Percentiles rank a stretch among this genome's conserved stretches.
Evolutionary conservation across 495 filamentous ascomycete species (phyloP).

Genomic region (Trichoderma asperelloides): DNA sequence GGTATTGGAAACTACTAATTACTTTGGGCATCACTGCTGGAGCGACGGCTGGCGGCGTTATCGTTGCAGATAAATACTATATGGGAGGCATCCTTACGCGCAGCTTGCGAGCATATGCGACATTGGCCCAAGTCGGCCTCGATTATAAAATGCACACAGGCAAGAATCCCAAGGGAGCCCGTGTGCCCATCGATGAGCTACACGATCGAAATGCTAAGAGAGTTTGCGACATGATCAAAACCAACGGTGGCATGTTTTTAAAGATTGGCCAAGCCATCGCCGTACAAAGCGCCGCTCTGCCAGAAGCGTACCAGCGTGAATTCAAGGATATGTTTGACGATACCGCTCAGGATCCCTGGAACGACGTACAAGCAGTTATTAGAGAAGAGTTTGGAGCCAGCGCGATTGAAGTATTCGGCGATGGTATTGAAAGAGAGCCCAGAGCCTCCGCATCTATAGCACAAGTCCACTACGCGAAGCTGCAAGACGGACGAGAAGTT

Average conservation of each 20-base stretch:
- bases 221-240: constrained; percentile 64
- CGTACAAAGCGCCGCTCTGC: constrained; percentile 90
- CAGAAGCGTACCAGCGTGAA: constrained; percentile 89
- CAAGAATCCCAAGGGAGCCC: constrained; percentile 55
- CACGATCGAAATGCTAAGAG: constrained; percentile 77
- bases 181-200: constrained; percentile 54
- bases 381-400: constrained; percentile 77
- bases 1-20: neutral
- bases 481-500: constrained; percentile 78
- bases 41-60: neutral
- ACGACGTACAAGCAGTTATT: constrained; percentile 75
- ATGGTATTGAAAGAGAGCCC: constrained; percentile 77
- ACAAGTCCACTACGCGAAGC: constrained; percentile 88
- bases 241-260: constrained; percentile 88
- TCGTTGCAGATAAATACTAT: neutral
- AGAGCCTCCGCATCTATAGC: constrained; percentile 86
- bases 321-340: constrained; percentile 96
- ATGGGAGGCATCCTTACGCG: neutral
- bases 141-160: constrained; percentile 97
- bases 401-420: constrained; percentile 80
- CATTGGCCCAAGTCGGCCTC: constrained; percentile 66
- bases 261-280: constrained; percentile 98
- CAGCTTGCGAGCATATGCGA: constrained; percentile 58
- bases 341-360: constrained; percentile 88
- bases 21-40: neutral